These are phyloP conservation scores for Colletotrichum sublineola DNA, from an alignment of 2,329 filamentous ascomycete species.

Conservation along the genomic window DNA sequence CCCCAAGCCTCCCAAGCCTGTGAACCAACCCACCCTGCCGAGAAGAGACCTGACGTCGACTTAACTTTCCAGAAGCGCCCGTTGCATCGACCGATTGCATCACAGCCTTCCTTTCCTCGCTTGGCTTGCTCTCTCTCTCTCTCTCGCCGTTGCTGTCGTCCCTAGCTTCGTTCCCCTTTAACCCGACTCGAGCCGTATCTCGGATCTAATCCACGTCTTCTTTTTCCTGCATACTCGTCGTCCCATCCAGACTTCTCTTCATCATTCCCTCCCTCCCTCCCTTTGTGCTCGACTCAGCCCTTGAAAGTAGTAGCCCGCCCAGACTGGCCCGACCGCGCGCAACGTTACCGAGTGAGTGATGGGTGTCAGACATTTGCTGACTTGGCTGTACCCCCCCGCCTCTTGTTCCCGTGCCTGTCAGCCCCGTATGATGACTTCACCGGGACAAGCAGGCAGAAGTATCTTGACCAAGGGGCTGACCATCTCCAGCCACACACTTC, in stretches of 20 bases:
- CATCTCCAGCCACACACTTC: conserved; percentile 23
- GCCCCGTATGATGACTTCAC: conserved; percentile 26
- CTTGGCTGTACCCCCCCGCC: background rate
- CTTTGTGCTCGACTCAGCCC: conserved; percentile 1
- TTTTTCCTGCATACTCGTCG: conserved; percentile 26
- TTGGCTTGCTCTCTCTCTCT: background rate
- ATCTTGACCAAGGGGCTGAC: conserved; percentile 21
- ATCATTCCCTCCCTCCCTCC: background rate
- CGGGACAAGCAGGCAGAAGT: conserved; percentile 17
- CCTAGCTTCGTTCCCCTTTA: background rate
- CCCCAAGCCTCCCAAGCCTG: conserved; percentile 5
- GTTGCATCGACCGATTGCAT: conserved; percentile 37
- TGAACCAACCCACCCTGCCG: background rate
- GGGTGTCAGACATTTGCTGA: conserved; percentile 12
- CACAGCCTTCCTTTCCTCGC: conserved; percentile 13
- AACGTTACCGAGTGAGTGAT: conserved; percentile 28
- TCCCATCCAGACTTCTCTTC: conserved; percentile 5
- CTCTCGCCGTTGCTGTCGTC: too few relatives aligned
- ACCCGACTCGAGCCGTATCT: conserved; percentile 18
- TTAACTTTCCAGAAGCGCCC: conserved; percentile 33
- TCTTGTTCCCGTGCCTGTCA: conserved; percentile 20
- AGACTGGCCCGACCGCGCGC: conserved; percentile 2
- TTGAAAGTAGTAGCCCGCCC: conserved; percentile 9
- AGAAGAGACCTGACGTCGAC: conserved; percentile 30
- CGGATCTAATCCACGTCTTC: conserved; percentile 5